phyloP scores from a whole-genome alignment of 805 yeast species.

The Barnettozyma siamensis region DNA sequence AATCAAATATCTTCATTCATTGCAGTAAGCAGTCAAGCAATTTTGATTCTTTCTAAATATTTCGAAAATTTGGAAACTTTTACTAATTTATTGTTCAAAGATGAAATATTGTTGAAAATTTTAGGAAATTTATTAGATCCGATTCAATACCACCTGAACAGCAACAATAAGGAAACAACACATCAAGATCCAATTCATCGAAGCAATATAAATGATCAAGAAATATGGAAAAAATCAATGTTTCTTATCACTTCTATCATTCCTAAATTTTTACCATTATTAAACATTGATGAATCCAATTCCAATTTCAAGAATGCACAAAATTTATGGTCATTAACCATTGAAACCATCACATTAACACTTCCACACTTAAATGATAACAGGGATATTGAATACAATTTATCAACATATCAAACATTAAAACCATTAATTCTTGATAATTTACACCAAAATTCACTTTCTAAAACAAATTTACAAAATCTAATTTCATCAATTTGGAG shows the following conservation, averaged over 20 bases:
- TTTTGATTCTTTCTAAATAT: slow-evolving; percentile 34
- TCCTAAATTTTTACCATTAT: slow-evolving; percentile 21
- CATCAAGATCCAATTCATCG: slow-evolving; percentile 22
- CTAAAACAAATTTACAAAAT: slow-evolving; percentile 31
- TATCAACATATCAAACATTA: slow-evolving; percentile 37
- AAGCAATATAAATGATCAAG: slow-evolving; percentile 15
- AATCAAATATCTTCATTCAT: slow-evolving; percentile 56
- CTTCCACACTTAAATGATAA: slow-evolving; percentile 28
- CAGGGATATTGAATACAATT: slow-evolving; percentile 40
- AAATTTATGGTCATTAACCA: slow-evolving; percentile 35
- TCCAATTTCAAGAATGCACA: not conserved
- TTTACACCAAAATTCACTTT: slow-evolving; percentile 27
- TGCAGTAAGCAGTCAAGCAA: slow-evolving; percentile 47
- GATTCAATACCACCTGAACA: slow-evolving; percentile 34
- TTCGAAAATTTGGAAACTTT: slow-evolving; percentile 30
- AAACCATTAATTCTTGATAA: slow-evolving; percentile 37
- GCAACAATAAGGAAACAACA: slow-evolving; percentile 7
- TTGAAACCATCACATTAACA: slow-evolving; percentile 37
- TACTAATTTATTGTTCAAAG: slow-evolving; percentile 31
- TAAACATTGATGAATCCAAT: slow-evolving; percentile 13
- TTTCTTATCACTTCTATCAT: slow-evolving; percentile 34
- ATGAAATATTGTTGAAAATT: slow-evolving; percentile 40
- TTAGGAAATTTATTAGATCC: slow-evolving; percentile 48
- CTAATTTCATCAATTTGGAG: slow-evolving; percentile 48
- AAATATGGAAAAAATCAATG: slow-evolving; percentile 53